Evolutionary conservation across 2,329 filamentous ascomycete species (phyloP), one percentile per base, ranked within the genome.

Genomic region (Botrytis sinoallii): DNA sequence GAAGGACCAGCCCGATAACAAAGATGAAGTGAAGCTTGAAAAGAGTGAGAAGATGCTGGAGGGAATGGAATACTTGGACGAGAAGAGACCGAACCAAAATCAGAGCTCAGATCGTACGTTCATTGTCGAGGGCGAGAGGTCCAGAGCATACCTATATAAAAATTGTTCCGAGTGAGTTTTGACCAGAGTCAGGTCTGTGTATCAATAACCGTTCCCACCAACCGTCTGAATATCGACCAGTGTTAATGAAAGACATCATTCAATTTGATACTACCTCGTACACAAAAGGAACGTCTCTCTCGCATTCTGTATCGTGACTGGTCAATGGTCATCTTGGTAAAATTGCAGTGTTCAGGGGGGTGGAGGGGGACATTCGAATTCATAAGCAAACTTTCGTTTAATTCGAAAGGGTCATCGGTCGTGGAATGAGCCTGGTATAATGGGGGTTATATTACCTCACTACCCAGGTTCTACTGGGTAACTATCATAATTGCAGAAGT

Each of bases 1-100:
- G 46, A 66, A 71, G n/a, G 68, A 35, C 40, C 38, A 22, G 40
- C 55, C 55, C 9, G 18, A 16, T 1, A 20, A 61, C 6, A 7
- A 48, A 16, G 35, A 8, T 52, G 70, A 44, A 57, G 60, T 57
- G n/a, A 71, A 71, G 42, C 44, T 48, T 63, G 55, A 29, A 48
- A 71, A 29, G 44, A 48, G 55, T n/a, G 38, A 44, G 38, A 5
- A 70, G 55, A 59, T 57, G 55, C 22, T 29, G 38, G 48, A 16
- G 5, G 48, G 48, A 52, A n/a, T n/a, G 48, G 44, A 29, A 70
- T 46, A 32, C 18, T 70, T 70, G 38, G 69, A 65, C 25, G 38
- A 55, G 59, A 55, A 52, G n/a, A 61, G n/a, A 71, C 16, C 18
- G n/a, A 40, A 64, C 25, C 61, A 20, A 66, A 6, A 52, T 38